Evolutionary conservation across 495 filamentous ascomycete species (phyloP).

Genomic region (Opeltia flavorubescens): DNA sequence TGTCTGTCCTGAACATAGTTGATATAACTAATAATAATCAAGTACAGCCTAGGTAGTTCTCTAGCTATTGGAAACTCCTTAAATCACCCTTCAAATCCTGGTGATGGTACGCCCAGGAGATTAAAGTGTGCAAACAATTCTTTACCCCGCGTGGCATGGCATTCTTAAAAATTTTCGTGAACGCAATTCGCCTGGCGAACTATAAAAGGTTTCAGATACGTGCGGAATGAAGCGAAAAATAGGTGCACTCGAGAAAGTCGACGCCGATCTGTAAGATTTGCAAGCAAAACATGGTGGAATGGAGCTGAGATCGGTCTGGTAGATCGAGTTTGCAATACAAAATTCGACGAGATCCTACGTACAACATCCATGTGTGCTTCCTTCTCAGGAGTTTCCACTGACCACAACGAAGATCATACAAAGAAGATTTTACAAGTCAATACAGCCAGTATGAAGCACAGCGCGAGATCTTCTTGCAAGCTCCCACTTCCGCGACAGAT

Average conservation of each 20-base stretch:
- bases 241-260: slow-evolving; percentile 85
- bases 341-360: slow-evolving; percentile 69
- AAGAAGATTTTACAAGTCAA: slow-evolving; percentile 73
- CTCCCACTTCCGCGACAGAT: slow-evolving; percentile 61
- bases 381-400: not conserved
- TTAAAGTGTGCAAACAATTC: too few relatives aligned
- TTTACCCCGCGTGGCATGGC: too few relatives aligned
- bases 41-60: too few relatives aligned
- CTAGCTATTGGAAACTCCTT: too few relatives aligned
- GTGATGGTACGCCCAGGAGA: too few relatives aligned
- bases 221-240: slow-evolving; percentile 79
- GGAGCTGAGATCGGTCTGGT: slow-evolving; percentile 8
- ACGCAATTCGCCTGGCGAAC: too few relatives aligned
- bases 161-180: too few relatives aligned
- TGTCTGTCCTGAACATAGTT: too few relatives aligned
- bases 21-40: too few relatives aligned
- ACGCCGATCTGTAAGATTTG: slow-evolving; percentile 60
- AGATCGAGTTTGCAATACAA: slow-evolving; percentile 81
- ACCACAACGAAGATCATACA: slow-evolving; percentile 47
- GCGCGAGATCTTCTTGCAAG: slow-evolving; percentile 74
- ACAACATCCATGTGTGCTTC: slow-evolving; percentile 7
- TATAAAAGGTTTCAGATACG: too few relatives aligned
- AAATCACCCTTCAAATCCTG: too few relatives aligned
- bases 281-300: slow-evolving; percentile 3
- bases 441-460: slow-evolving; percentile 87